Base-by-base conservation (phyloP, 2,329 filamentous ascomycete genomes). In the Aspergillus caelatus region DNA sequence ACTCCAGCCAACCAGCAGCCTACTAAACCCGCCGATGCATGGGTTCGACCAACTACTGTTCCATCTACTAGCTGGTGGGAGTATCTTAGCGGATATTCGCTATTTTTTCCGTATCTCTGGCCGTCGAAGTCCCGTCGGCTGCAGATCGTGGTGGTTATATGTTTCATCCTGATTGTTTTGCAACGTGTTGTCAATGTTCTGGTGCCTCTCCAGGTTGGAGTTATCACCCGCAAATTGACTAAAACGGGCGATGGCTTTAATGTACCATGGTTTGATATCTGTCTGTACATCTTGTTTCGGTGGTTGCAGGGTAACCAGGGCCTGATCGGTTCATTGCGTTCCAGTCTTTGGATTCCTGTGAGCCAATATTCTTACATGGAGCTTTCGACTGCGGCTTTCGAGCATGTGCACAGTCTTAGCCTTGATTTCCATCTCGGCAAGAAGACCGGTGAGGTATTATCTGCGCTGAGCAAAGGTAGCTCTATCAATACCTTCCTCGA, bases 81-180 rank as follows among this genome's bases (percentile, higher is more conserved):
- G 75, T 99, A 99, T 77, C 82, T 97, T 65, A 89, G 90, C 67
- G 93, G 94, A 53, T 99, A 98, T 78, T 91, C 90, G 14, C 84
- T 97, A 58, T 97, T 99, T 79, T 96, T 98, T 76, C 94, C 94
- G 0, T 99, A 98, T 75, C 87, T 98, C 63, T 99, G 95, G 95
- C 95, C 95, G 0, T 91, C 89, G 72, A 94, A 94, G 73, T 89
- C 92, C 57, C 80, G 84, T 43, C 85, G 83, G 67, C 83, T 99
- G 61, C 90, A 97, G 80, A 68, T 93, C 28, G 85, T 94, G 60
- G 93, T 97, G 23, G 76, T 96, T 23, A 72, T 93, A 55, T 98
- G 95, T 79, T 94, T 98, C 73, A 58, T 88, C 41, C 85, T 99
- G 55, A 88, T 98, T 61, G 78, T 95, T 53, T 72, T 91, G 12